A percentile compares a stretch with the other conserved stretches of the same genome.
These are phyloP conservation scores for Malassezia caprae DNA, from an alignment of 1,284 basidiomycete species.

Conservation along the genomic window DNA sequence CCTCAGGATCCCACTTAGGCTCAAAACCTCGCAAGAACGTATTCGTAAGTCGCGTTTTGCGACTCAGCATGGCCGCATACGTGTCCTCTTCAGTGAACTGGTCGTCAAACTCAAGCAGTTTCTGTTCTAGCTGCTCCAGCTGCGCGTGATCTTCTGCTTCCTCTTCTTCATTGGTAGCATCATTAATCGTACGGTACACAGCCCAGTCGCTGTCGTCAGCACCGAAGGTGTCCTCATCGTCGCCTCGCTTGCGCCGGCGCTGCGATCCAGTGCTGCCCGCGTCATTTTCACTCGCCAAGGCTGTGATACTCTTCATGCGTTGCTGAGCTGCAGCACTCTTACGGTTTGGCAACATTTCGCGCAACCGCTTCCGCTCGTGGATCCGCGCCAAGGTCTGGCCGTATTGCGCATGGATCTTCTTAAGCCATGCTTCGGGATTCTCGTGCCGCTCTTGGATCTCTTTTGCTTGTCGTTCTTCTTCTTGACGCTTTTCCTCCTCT, in stretches of 20 bases:
- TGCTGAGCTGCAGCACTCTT: conserved; percentile 93
- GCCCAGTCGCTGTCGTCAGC: conserved; percentile 94
- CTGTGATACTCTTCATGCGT: conserved; percentile 92
- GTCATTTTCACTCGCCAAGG: conserved; percentile 61
- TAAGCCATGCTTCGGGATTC: conserved; percentile 34
- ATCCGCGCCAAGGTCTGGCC: conserved; percentile 65
- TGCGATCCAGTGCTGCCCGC: conserved; percentile 50
- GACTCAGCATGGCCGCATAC: conserved; percentile 63
- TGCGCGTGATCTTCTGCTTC: conserved; percentile 70
- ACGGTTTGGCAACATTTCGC: conserved; percentile 73
- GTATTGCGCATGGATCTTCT: conserved; percentile 32
- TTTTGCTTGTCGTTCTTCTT: conserved; percentile 59
- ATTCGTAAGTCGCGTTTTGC: conserved; percentile 70
- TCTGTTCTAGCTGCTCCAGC: conserved; percentile 65
- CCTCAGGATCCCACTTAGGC: conserved; percentile 40
- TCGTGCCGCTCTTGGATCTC: conserved; percentile 65
- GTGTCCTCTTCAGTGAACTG: conserved; percentile 72
- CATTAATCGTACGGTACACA: conserved; percentile 91
- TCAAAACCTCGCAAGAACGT: conserved; percentile 59
- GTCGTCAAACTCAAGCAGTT: conserved; percentile 72
- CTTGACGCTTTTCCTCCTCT: conserved; percentile 58
- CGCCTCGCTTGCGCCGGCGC: conserved; percentile 30
- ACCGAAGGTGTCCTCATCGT: conserved; percentile 80
- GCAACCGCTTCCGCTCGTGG: conserved; percentile 69
- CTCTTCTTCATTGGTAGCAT: conserved; percentile 76